Evolutionary conservation across 73 alveolate species (phyloP), one percentile per base, ranked within the genome.

Genomic region (Symbiodinium natans): DNA sequence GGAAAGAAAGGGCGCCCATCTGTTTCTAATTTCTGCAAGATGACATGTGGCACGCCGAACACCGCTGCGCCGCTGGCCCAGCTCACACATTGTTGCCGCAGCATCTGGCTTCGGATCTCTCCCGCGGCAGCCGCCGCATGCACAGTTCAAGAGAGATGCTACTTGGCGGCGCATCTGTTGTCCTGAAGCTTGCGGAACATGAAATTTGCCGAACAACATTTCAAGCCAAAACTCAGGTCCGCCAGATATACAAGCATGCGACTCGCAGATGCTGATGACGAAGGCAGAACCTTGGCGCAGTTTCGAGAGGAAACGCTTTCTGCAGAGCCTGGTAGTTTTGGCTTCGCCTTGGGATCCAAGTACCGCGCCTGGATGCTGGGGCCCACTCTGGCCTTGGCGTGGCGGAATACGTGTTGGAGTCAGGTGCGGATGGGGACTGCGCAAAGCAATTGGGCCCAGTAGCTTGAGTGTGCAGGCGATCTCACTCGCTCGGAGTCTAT

Each of bases 321-420:
- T 63, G 13, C 80, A 25, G 7, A 9, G 36, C 80, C 40, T 29
- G 2, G 59, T 4, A 15, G 71, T 52, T 52, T 52, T 4, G 21
- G 21, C 2, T 8, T 15, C 71, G n/a, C 19, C 33, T 63, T 25
- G 40, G 13, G 38, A 29, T 63, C 38, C 36, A 63, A 87, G 94
- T 87, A 80, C 94, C 94, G 1, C 94, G 84, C n/a, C 84, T 87
- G 31, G 94, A 36, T 87, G 94, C 84, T 23, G 94, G 94, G 33
- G 84, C 71, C 33, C 33, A 87, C 36, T 36, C 83, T 31, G 31
- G 56, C 94, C 83, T 87, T 8, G 94, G 94, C 34, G 40, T 87
- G 38, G 84, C 94, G 11, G 94, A 87, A 41, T 1, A 33, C 23
- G 52, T 42, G 84, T 8, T 56, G 74, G 85, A 74, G 31, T 33